A percentile compares a stretch with the other conserved stretches of the same genome.
phyloP scores from a whole-genome alignment of 2,329 filamentous ascomycete species.

The Claviceps purpurea region DNA sequence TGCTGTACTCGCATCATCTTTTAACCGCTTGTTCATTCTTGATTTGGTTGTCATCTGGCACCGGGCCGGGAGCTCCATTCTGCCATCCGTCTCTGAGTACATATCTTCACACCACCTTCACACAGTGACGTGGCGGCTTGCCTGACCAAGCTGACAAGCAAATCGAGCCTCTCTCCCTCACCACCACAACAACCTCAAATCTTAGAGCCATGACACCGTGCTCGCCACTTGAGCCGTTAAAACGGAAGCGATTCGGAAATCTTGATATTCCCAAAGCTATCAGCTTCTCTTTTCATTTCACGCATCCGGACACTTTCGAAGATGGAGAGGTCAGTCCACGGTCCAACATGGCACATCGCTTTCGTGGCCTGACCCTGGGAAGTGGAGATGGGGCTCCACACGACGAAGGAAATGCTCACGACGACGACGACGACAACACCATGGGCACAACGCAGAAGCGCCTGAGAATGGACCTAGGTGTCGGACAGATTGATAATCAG shows the following conservation, averaged over 20 bases:
- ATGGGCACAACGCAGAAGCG: slow-evolving; percentile 6
- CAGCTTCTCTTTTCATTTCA: slow-evolving; percentile 33
- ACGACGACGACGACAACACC: slow-evolving; percentile 13
- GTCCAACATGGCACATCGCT: slow-evolving; percentile 36
- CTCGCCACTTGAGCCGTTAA: slow-evolving; percentile 23
- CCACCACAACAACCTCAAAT: not conserved
- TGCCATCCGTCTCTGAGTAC: too few species aligned
- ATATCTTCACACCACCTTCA: not conserved
- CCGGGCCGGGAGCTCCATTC: too few species aligned
- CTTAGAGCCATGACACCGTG: slow-evolving; percentile 9
- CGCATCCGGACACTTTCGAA: slow-evolving; percentile 19
- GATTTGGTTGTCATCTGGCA: too few species aligned
- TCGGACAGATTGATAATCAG: not conserved
- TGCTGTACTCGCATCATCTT: not conserved
- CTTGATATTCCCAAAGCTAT: slow-evolving; percentile 17
- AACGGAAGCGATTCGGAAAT: slow-evolving; percentile 31
- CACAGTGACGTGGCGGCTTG: not conserved
- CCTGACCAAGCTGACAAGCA: not conserved
- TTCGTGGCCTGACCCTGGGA: slow-evolving; percentile 35
- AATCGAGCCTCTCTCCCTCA: not conserved
- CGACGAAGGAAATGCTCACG: slow-evolving; percentile 8
- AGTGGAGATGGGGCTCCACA: slow-evolving; percentile 31
- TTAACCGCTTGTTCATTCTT: not conserved
- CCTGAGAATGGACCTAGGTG: slow-evolving; percentile 2
- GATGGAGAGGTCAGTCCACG: slow-evolving; percentile 40